These are phyloP conservation scores for Ophiostoma novo-ulmi DNA, from an alignment of 2,329 filamentous ascomycete genomes.

Conservation along the genomic window DNA sequence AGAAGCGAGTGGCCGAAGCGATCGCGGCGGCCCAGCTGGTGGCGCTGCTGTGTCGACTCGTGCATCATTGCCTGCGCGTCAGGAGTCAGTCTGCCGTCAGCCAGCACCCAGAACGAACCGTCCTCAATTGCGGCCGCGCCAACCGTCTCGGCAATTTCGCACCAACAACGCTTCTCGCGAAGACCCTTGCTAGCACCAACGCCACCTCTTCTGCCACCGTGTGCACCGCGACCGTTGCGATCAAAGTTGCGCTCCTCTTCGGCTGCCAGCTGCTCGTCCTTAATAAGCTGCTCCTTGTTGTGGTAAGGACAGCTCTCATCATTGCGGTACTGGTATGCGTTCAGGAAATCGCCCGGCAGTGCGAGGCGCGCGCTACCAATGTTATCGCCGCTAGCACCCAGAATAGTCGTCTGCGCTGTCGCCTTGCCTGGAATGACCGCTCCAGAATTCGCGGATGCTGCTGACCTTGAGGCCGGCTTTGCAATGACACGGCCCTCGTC, in stretches of 20 bases:
- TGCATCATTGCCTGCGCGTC: slow-evolving; percentile 29
- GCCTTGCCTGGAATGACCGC: background rate
- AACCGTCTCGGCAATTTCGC: slow-evolving; percentile 31
- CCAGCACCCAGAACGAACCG: slow-evolving; percentile 32
- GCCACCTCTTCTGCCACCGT: slow-evolving; percentile 12
- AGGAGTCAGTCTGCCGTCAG: slow-evolving; percentile 32
- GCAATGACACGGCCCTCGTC: slow-evolving; percentile 1
- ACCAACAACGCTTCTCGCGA: slow-evolving; percentile 33
- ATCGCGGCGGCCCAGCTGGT: slow-evolving; percentile 35
- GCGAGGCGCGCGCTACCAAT: slow-evolving; percentile 31
- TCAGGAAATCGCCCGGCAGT: slow-evolving; percentile 49
- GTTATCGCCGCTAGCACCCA: slow-evolving; percentile 26
- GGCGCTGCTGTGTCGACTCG: slow-evolving; percentile 25
- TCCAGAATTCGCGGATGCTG: background rate
- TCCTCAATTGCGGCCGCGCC: slow-evolving; percentile 19
- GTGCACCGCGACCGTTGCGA: slow-evolving; percentile 1
- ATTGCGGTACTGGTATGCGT: slow-evolving; percentile 30
- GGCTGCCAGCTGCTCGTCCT: slow-evolving; percentile 18
- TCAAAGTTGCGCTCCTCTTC: slow-evolving; percentile 15
- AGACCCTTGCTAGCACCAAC: slow-evolving; percentile 9
- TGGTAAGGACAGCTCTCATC: slow-evolving; percentile 29
- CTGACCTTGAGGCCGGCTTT: background rate
- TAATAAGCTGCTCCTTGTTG: slow-evolving; percentile 21
- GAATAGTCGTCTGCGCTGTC: slow-evolving; percentile 8
- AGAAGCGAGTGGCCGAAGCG: slow-evolving; percentile 46